phyloP scores from a whole-genome alignment of 345 rosid species.

The Murraya koenigii region DNA sequence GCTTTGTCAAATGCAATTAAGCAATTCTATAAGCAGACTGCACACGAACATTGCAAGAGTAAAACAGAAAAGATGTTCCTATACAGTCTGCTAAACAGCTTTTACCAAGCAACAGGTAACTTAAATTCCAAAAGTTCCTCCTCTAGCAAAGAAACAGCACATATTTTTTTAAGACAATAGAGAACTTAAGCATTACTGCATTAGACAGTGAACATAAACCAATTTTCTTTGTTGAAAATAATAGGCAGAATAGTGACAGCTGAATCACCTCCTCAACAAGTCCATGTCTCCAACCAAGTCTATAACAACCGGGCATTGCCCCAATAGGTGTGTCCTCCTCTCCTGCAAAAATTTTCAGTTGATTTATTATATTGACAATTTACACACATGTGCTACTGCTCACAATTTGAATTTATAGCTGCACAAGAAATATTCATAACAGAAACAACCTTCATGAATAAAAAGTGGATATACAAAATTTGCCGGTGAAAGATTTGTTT shows the following conservation, averaged over 20 bases:
- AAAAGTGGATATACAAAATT: constrained; percentile 93
- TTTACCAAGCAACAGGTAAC: neutral
- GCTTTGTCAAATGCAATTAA: neutral
- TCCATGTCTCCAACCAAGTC: constrained; percentile 98
- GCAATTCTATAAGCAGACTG: neutral
- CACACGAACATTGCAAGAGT: neutral
- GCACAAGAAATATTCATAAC: neutral
- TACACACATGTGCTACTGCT: neutral
- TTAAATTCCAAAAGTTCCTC: neutral
- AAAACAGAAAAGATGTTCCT: neutral
- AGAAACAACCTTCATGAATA: constrained; percentile 77
- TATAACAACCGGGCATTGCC: constrained; percentile 98
- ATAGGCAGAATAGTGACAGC: neutral
- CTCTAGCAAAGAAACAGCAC: neutral
- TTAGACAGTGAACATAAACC: neutral
- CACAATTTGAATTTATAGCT: neutral
- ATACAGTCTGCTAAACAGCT: neutral
- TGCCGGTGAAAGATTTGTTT: constrained; percentile 75
- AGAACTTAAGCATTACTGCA: neutral
- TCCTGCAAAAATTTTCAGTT: constrained; percentile 42
- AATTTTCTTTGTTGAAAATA: neutral
- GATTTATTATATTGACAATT: neutral
- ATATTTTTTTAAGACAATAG: neutral
- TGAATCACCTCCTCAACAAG: constrained; percentile 73
- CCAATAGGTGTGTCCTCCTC: constrained; percentile 97